Base-by-base conservation (phyloP, 805 yeast genomes). In the Saccharomycopsis sp. region DNA sequence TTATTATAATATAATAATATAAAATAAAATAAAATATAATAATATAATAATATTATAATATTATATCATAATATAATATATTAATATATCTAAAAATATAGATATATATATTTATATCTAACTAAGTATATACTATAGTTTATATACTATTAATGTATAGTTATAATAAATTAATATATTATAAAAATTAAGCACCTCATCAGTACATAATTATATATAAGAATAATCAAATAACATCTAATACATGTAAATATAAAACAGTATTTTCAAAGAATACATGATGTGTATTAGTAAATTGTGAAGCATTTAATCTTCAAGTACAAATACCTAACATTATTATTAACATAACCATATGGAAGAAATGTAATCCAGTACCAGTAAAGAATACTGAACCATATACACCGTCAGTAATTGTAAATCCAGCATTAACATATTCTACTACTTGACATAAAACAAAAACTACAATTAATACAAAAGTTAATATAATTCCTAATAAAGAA, bases 141-240 rank as follows among this genome's bases (percentile, higher is more conserved):
- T n/a, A n/a, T n/a, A n/a, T n/a, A n/a, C n/a, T n/a, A n/a, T n/a
- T n/a, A n/a, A n/a, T n/a, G n/a, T n/a, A n/a, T n/a, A n/a, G n/a
- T n/a, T n/a, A n/a, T n/a, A n/a, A n/a, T n/a, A n/a, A n/a, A n/a
- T n/a, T n/a, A n/a, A n/a, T n/a, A n/a, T n/a, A n/a, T n/a, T n/a
- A n/a, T n/a, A n/a, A n/a, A n/a, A n/a, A n/a, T 50, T 52, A 52
- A 30, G 50, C 35, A 33, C 53, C 56, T 51, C 56, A 52, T 46
- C 53, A 52, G 40, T 53, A 53, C 45, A 51, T 46, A 20, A 52
- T 39, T 21, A 53, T 47, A 35, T 48, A 52, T 44, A 53, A 42
- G 41, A 52, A 51, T 50, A 53, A 49, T 53, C 57, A 53, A 36
- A 53, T 51, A 26, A 53, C 49, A 52, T 53, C 57, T 45, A 53